Conservation (phyloP, 345 rosid species). For the Linum usitatissimum region DNA sequence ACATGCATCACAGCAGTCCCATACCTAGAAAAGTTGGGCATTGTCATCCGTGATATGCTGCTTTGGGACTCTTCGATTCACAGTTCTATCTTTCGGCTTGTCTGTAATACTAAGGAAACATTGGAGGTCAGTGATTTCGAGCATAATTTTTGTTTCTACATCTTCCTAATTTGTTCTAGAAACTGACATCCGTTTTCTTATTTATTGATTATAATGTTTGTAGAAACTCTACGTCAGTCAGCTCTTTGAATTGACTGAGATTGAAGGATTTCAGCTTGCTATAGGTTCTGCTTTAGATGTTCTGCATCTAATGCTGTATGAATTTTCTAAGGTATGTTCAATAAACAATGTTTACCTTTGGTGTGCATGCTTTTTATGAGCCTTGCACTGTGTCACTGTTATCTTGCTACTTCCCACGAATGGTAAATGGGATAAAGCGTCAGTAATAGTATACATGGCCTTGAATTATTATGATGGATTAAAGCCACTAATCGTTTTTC, state of each 20-base stretch:
- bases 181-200: conserved; percentile 3
- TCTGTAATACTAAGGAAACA: conserved; percentile 57
- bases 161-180: neutral
- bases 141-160: conserved; percentile 3
- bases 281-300: conserved; percentile 64
- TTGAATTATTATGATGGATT: no score
- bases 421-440: no score
- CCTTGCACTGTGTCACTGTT: neutral
- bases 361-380: neutral
- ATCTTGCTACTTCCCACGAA: neutral
- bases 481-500: no score
- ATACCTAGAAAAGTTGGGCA: conserved; percentile 42
- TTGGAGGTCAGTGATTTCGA: conserved; percentile 58
- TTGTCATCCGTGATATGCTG: conserved; percentile 47
- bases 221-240: conserved; percentile 69
- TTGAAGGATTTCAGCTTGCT: conserved; percentile 76
- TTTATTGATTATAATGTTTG: conserved; percentile 14
- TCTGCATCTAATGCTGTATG: conserved; percentile 45
- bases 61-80: conserved; percentile 78
- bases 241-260: conserved; percentile 48
- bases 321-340: conserved; percentile 46
- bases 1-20: conserved; percentile 43
- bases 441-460: no score
- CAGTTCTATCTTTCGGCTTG: conserved; percentile 47
- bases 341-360: neutral